A percentile compares a stretch with the other conserved stretches of the same genome.
phyloP scores from a whole-genome alignment of 192 early-diverging fungal species.

The Lunasporangiospora selenospora region DNA sequence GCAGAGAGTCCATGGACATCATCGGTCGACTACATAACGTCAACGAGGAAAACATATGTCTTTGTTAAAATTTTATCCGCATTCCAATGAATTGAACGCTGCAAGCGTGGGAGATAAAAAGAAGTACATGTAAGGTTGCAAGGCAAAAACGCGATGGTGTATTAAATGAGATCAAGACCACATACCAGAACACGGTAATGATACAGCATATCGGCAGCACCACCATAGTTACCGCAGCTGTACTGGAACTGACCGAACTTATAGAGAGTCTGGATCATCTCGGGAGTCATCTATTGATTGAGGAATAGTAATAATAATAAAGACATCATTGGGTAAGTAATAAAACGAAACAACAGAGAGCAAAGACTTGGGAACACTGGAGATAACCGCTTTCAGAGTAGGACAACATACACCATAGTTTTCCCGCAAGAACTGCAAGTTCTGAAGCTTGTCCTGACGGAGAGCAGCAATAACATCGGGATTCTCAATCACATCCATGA shows the following conservation, averaged over 20 bases:
- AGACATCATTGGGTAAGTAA: not conserved
- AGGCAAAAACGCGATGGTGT: not conserved
- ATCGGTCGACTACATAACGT: slow-evolving; percentile 77
- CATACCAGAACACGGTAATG: slow-evolving; percentile 92
- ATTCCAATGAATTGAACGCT: not conserved
- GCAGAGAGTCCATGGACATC: slow-evolving; percentile 82
- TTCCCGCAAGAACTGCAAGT: slow-evolving; percentile 86
- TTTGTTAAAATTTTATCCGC: not conserved
- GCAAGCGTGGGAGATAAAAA: not conserved
- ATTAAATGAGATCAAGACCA: not conserved
- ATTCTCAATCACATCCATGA: slow-evolving; percentile 91
- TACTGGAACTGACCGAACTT: slow-evolving; percentile 92
- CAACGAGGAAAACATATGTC: not conserved
- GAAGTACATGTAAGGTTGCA: slow-evolving; percentile 2
- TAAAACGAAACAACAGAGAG: not conserved
- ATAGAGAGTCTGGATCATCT: slow-evolving; percentile 88
- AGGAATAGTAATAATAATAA: not conserved
- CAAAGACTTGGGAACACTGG: not conserved
- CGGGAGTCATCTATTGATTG: slow-evolving; percentile 75
- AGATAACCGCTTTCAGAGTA: not conserved
- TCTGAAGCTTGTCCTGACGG: slow-evolving; percentile 94
- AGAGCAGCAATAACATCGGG: slow-evolving; percentile 87
- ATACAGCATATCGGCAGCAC: slow-evolving; percentile 92
- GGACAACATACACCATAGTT: slow-evolving; percentile 81
- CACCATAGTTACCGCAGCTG: slow-evolving; percentile 91